phyloP scores from a whole-genome alignment of 495 filamentous ascomycete genomes.

The Parathielavia appendiculata region DNA sequence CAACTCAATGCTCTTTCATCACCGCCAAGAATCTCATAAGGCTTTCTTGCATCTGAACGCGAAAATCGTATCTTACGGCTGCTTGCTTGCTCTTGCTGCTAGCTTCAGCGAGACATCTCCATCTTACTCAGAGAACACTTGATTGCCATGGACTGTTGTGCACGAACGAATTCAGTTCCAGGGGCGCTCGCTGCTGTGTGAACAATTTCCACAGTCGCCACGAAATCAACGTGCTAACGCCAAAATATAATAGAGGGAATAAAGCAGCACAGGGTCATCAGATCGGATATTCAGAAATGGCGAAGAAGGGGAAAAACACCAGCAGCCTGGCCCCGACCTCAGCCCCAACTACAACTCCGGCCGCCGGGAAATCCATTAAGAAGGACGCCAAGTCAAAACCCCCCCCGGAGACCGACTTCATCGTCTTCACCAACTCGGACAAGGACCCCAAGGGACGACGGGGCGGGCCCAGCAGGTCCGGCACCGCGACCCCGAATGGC shows the following conservation, averaged over 20 bases:
- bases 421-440: conserved; percentile 61
- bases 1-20: background rate
- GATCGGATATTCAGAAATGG: conserved; percentile 25
- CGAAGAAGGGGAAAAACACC: conserved; percentile 48
- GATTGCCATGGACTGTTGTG: conserved; percentile 17
- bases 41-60: background rate
- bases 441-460: conserved; percentile 52
- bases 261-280: conserved; percentile 3
- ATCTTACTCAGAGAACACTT: background rate
- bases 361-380: conserved; percentile 23
- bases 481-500: conserved; percentile 17
- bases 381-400: conserved; percentile 33
- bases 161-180: background rate
- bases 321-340: conserved; percentile 28
- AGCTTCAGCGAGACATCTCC: background rate
- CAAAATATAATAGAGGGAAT: background rate
- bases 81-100: background rate
- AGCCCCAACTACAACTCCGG: conserved; percentile 27
- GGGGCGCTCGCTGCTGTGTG: conserved; percentile 7
- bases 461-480: conserved; percentile 36
- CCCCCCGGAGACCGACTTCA: conserved; percentile 55
- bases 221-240: too few species aligned
- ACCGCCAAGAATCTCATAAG: conserved; percentile 5
- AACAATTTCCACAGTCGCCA: background rate
- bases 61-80: conserved; percentile 5